Conservation (phyloP, 768 basidiomycete genomes). For the Suillus hirtellus region DNA sequence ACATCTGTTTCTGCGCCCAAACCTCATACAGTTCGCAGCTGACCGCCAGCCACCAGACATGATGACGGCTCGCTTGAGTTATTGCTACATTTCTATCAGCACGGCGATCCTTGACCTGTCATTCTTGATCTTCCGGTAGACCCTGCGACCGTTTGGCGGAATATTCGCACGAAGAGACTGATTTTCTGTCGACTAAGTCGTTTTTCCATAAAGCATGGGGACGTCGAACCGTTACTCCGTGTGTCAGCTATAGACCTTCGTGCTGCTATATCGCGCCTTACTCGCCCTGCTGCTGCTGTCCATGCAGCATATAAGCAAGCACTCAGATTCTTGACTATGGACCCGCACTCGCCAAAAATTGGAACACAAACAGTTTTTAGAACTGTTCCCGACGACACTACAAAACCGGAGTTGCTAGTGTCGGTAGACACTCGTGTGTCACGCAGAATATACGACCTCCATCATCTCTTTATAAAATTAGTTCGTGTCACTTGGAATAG, state of each 20-base stretch:
- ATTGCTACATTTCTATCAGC: slow-evolving; percentile 61
- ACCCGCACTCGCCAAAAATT: slow-evolving; percentile 67
- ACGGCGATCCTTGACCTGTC: slow-evolving; percentile 66
- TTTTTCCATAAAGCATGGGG: slow-evolving; percentile 59
- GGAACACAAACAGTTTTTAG: slow-evolving; percentile 82
- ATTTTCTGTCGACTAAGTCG: slow-evolving; percentile 48
- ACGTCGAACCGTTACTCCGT: slow-evolving; percentile 42
- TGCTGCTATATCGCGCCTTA: slow-evolving; percentile 4
- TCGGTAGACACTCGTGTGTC: no score
- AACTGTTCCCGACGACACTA: slow-evolving; percentile 70
- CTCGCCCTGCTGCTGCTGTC: slow-evolving; percentile 28
- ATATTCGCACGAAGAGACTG: slow-evolving; percentile 45
- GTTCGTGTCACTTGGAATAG: no score
- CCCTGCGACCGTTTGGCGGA: slow-evolving; percentile 63
- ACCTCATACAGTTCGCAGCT: slow-evolving; percentile 17
- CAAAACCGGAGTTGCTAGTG: no score
- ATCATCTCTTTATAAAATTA: no score
- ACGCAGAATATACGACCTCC: no score
- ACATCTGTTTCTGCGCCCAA: slow-evolving; percentile 26
- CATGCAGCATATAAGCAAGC: slow-evolving; percentile 65
- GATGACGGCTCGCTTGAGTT: slow-evolving; percentile 40
- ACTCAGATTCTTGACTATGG: slow-evolving; percentile 78
- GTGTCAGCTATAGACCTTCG: slow-evolving; percentile 46
- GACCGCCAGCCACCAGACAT: slow-evolving; percentile 17
- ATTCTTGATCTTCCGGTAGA: slow-evolving; percentile 87